These are phyloP conservation scores for Phytophthora fragariae DNA, from an alignment of 352 stramenopile species.

Conservation along the genomic window DNA sequence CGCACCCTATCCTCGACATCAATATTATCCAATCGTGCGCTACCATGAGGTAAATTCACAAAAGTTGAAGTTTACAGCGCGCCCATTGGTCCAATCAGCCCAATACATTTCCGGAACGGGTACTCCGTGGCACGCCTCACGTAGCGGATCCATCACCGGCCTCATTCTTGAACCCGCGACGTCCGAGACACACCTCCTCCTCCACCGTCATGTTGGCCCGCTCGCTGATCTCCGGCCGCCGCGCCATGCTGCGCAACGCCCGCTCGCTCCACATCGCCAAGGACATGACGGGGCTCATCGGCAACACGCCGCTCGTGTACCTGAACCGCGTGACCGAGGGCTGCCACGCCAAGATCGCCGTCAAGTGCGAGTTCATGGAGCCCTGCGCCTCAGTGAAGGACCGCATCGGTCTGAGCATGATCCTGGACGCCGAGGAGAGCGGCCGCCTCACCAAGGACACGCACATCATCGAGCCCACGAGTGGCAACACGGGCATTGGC, in stretches of 20 bases:
- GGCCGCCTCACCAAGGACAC: conserved; percentile 67
- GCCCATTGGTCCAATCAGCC: background rate
- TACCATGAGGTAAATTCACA: background rate
- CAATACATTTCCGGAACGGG: background rate
- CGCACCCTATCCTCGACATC: background rate
- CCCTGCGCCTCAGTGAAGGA: conserved; percentile 85
- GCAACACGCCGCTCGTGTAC: conserved; percentile 94
- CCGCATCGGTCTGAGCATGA: conserved; percentile 85
- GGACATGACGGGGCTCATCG: conserved; percentile 94
- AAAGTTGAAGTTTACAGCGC: background rate
- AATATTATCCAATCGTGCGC: conserved; percentile 28
- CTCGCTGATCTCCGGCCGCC: conserved; percentile 27
- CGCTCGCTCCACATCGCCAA: conserved; percentile 84
- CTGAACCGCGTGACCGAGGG: conserved; percentile 83
- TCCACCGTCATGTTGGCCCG: conserved; percentile 32
- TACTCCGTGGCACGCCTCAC: background rate
- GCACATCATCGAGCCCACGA: conserved; percentile 91
- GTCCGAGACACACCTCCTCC: conserved; percentile 3
- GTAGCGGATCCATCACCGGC: background rate
- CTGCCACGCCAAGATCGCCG: conserved; percentile 78
- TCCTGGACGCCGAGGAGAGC: conserved; percentile 68
- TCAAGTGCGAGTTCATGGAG: conserved; percentile 91
- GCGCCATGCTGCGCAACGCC: conserved; percentile 36
- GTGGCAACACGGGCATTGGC: conserved; percentile 26
- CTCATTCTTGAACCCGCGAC: conserved; percentile 31